These are phyloP conservation scores for Leccinum boreale DNA, from an alignment of 768 basidiomycete species.

Conservation along the genomic window DNA sequence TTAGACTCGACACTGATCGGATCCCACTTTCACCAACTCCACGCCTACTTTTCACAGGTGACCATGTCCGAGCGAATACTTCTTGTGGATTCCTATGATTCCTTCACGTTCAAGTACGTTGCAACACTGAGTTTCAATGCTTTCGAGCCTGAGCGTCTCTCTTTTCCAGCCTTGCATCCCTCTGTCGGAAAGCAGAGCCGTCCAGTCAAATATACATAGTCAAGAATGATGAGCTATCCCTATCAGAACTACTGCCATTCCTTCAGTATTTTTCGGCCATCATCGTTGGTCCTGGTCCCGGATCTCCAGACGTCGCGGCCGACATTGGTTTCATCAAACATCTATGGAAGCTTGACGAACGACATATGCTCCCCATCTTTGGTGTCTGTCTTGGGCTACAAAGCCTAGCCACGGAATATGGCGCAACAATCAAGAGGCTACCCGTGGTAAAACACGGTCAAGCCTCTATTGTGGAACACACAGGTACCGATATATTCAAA, in stretches of 20 bases:
- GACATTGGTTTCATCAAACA: slow-evolving; percentile 71
- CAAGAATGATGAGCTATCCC: slow-evolving; percentile 62
- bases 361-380: slow-evolving; percentile 62
- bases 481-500: slow-evolving; percentile 57
- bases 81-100: slow-evolving; percentile 82
- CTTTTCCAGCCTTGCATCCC: slow-evolving; percentile 59
- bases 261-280: slow-evolving; percentile 65
- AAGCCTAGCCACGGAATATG: slow-evolving; percentile 64
- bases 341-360: slow-evolving; percentile 61
- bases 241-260: slow-evolving; percentile 47
- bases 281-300: slow-evolving; percentile 78
- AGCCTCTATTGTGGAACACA: slow-evolving; percentile 61
- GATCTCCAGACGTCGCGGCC: slow-evolving; percentile 57
- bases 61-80: slow-evolving; percentile 51
- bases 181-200: slow-evolving; percentile 63
- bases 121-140: neutral
- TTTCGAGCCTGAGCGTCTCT: slow-evolving; percentile 1
- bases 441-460: slow-evolving; percentile 77
- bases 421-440: slow-evolving; percentile 58
- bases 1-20: neutral
- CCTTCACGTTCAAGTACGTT: slow-evolving; percentile 85
- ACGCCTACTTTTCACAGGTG: slow-evolving; percentile 1
- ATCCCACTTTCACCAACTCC: neutral
- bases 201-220: slow-evolving; percentile 63
- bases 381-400: slow-evolving; percentile 85